Evolutionary conservation across 257 asterid genomes (phyloP).

Genomic region (Solanum piurae): DNA sequence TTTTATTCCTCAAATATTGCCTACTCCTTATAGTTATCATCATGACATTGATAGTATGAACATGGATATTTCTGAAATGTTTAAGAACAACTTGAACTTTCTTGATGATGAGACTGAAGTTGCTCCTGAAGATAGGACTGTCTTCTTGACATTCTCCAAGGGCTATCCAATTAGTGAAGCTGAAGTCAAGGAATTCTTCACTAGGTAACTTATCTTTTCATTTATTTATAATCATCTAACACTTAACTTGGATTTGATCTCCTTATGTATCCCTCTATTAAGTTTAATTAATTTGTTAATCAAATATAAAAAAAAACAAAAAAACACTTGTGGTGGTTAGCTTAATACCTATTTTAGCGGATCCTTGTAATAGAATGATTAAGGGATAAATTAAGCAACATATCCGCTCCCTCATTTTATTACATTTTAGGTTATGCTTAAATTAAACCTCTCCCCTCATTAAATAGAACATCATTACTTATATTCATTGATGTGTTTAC

Average conservation of each 20-base stretch:
- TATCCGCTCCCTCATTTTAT: not conserved
- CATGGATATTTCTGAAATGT: slow-evolving; percentile 8
- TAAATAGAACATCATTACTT: not conserved
- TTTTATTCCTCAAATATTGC: not conserved
- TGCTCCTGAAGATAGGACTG: slow-evolving; percentile 49
- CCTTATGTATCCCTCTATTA: not conserved
- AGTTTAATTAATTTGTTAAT: not conserved
- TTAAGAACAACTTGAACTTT: not conserved
- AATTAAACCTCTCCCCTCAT: not conserved
- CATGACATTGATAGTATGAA: not conserved
- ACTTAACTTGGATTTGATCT: not conserved
- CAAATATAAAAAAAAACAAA: not conserved
- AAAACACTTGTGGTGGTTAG: not conserved
- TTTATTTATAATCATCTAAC: not conserved
- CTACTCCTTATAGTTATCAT: not conserved
- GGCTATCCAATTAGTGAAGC: slow-evolving; percentile 49
- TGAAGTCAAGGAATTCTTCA: slow-evolving; percentile 56
- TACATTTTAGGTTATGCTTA: not conserved
- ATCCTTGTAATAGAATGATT: not conserved
- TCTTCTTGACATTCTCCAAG: slow-evolving; percentile 66
- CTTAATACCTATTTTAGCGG: not conserved
- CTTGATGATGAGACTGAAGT: slow-evolving; percentile 7
- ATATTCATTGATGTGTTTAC: not conserved
- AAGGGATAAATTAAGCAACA: not conserved
- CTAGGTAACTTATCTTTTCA: slow-evolving; percentile 28